phyloP scores from a whole-genome alignment of 148 eudicot species.

The Gaultheria prostrata region DNA sequence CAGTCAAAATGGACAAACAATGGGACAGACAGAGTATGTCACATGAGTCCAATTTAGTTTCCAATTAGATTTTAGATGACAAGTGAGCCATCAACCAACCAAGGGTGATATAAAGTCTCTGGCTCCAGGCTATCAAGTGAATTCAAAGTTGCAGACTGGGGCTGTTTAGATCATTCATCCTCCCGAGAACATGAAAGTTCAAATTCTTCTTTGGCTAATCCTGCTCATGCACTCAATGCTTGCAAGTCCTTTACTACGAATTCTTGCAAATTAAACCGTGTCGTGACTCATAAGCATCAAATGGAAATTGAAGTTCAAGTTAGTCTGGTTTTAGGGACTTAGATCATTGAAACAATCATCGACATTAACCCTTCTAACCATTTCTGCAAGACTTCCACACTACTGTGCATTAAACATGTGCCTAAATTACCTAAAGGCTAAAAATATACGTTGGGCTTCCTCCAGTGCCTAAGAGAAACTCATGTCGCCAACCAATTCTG shows the following conservation, averaged over 20 bases:
- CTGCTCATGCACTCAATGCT: neutral
- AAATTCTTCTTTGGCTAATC: constrained; percentile 3
- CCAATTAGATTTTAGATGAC: neutral
- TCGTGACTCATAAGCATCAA: neutral
- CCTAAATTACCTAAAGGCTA: neutral
- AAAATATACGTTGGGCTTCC: neutral
- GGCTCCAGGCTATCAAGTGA: neutral
- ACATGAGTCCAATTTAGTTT: neutral
- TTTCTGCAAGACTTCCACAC: neutral
- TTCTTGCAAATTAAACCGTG: neutral
- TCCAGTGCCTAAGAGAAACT: neutral
- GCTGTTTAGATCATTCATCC: neutral
- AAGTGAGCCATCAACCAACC: neutral
- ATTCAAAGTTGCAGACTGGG: neutral
- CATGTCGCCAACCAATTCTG: neutral
- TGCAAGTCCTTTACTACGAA: neutral
- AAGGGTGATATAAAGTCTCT: neutral
- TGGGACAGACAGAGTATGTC: neutral
- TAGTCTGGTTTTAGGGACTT: neutral
- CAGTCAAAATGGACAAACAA: neutral
- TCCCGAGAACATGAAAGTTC: neutral
- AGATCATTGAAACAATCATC: neutral
- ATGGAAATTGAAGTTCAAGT: neutral
- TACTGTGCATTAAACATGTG: neutral
- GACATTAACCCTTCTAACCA: neutral